Evolutionary conservation across 108 stramenopile species (phyloP).

Genomic region (Pseudonitzschia pungens): DNA sequence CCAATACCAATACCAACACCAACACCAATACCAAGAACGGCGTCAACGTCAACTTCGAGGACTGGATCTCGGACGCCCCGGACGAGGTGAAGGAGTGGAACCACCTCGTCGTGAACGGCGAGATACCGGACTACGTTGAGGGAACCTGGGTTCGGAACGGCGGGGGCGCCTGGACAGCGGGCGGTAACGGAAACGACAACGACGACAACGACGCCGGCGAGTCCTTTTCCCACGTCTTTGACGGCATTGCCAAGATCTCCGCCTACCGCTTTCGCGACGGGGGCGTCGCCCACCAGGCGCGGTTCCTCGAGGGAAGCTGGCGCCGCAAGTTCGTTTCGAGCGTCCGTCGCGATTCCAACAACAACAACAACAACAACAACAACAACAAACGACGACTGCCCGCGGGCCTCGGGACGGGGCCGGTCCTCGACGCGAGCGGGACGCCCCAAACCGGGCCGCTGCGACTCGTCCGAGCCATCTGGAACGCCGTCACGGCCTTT

Average conservation of each 20-base stretch:
- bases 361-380: neutral
- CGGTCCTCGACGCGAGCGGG: slow-evolving; percentile 28
- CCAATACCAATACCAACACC: no score
- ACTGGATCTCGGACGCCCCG: slow-evolving; percentile 43
- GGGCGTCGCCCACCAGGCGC: neutral
- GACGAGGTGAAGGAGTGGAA: slow-evolving; percentile 22
- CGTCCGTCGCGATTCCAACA: no score
- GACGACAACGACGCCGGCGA: neutral
- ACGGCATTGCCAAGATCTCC: slow-evolving; percentile 43
- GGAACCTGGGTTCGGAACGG: slow-evolving; percentile 46
- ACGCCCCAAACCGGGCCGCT: slow-evolving; percentile 8
- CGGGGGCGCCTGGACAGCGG: slow-evolving; percentile 27
- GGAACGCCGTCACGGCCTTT: slow-evolving; percentile 21
- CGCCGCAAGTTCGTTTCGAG: slow-evolving; percentile 14
- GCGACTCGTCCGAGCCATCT: neutral
- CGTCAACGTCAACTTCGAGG: slow-evolving; percentile 40
- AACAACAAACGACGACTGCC: slow-evolving; percentile 1
- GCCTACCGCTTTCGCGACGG: slow-evolving; percentile 19
- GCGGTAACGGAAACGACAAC: neutral
- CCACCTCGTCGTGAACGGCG: neutral
- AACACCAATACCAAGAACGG: no score
- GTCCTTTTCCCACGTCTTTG: slow-evolving; percentile 39
- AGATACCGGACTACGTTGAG: slow-evolving; percentile 31
- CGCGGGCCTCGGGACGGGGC: slow-evolving; percentile 24
- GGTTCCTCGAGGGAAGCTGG: slow-evolving; percentile 31